Conservation (phyloP, 345 rosid species). For the Citropsis articulata region DNA sequence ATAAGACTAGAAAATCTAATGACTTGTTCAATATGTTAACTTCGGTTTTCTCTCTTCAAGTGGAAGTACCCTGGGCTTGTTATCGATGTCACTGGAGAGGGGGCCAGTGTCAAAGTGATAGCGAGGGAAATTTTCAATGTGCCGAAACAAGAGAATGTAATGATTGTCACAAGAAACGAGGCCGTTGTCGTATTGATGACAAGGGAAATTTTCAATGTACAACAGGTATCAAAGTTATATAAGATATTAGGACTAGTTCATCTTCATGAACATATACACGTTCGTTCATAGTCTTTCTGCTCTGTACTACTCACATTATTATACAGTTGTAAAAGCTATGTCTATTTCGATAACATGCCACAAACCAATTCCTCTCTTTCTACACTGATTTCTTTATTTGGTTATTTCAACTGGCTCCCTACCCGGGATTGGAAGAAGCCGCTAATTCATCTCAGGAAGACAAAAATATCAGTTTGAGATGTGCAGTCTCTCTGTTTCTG, state of each 20-base stretch:
- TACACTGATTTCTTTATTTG: background rate
- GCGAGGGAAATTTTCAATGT: background rate
- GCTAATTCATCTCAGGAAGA: background rate
- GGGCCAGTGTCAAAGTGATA: conserved; percentile 6
- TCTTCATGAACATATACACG: background rate
- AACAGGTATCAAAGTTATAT: background rate
- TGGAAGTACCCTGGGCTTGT: background rate
- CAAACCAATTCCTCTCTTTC: background rate
- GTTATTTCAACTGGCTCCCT: background rate
- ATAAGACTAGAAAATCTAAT: background rate
- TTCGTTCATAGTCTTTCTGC: background rate
- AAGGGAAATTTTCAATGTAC: background rate
- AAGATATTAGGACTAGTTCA: background rate
- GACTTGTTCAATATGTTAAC: background rate
- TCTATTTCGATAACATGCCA: background rate
- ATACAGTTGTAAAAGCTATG: background rate
- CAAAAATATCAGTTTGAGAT: background rate
- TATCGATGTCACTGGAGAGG: background rate
- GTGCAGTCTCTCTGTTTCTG: background rate
- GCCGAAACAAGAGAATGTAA: conserved; percentile 5
- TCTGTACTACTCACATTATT: background rate
- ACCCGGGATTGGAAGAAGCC: background rate
- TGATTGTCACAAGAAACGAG: conserved; percentile 11
- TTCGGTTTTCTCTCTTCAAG: conserved; percentile 21
- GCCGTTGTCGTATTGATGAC: background rate